These are phyloP conservation scores for Bisporella sp. DNA, from an alignment of 2,329 filamentous ascomycete species.

Conservation along the genomic window DNA sequence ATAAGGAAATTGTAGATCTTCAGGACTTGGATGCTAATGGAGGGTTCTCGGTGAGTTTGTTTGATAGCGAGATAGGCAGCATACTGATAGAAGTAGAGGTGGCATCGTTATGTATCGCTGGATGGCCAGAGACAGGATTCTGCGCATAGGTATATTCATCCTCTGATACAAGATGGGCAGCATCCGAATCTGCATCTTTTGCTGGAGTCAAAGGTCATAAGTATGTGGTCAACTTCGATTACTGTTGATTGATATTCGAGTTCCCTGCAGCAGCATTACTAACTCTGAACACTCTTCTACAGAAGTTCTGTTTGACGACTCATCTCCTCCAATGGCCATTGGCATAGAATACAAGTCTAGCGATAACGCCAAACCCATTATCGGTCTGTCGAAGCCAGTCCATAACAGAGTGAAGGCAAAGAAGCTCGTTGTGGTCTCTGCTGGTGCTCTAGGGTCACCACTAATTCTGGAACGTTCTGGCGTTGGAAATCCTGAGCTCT, in stretches of 20 bases:
- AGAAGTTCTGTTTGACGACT: constrained; percentile 42
- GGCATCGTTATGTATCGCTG: constrained; percentile 40
- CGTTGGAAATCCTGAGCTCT: constrained; percentile 43
- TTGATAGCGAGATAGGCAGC: not conserved
- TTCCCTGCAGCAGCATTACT: too few species aligned
- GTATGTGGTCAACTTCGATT: constrained; percentile 9
- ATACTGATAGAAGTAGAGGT: not conserved
- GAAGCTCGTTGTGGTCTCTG: constrained; percentile 45
- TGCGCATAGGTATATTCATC: constrained; percentile 48
- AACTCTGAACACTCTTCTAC: too few species aligned
- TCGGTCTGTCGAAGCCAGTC: constrained; percentile 22
- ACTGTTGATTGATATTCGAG: too few species aligned
- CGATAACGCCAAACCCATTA: constrained; percentile 32
- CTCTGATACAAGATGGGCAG: constrained; percentile 38
- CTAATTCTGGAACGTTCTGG: constrained; percentile 56
- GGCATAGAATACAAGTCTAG: constrained; percentile 53
- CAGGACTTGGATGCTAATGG: constrained; percentile 35
- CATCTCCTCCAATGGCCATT: constrained; percentile 39
- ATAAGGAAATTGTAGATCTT: constrained; percentile 44
- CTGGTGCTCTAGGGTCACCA: constrained; percentile 29
- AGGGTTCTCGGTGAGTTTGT: not conserved
- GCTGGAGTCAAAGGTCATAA: constrained; percentile 46
- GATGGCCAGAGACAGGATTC: constrained; percentile 52
- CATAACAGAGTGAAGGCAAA: constrained; percentile 38
- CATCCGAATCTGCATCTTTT: constrained; percentile 55